Percentiles rank a stretch among this genome's conserved stretches.
phyloP scores from a whole-genome alignment of 1,284 basidiomycete genomes.

The Marasmius oreades region DNA sequence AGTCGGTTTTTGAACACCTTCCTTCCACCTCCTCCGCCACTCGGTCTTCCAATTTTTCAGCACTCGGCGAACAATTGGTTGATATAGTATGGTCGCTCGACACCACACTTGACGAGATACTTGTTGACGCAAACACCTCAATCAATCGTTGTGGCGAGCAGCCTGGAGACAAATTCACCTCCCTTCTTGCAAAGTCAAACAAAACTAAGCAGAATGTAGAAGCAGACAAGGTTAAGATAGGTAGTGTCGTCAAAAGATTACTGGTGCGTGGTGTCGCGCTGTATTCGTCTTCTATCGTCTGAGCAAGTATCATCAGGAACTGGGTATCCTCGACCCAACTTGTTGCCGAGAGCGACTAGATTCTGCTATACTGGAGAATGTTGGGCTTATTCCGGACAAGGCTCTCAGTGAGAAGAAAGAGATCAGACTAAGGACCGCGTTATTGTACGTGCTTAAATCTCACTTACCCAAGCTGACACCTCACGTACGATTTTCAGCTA shows the following conservation, averaged over 20 bases:
- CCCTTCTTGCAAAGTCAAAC: slow-evolving; percentile 33
- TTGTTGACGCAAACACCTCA: slow-evolving; percentile 50
- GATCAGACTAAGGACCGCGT: slow-evolving; percentile 69
- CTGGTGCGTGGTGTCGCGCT: slow-evolving; percentile 46
- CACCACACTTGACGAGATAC: slow-evolving; percentile 66
- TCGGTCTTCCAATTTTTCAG: slow-evolving; percentile 33
- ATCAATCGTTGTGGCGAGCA: slow-evolving; percentile 32
- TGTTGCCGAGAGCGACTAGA: slow-evolving; percentile 75
- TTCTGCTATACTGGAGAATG: slow-evolving; percentile 51
- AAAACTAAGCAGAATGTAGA: slow-evolving; percentile 51
- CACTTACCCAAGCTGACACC: slow-evolving; percentile 1
- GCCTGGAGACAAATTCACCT: slow-evolving; percentile 11
- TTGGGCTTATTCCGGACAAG: slow-evolving; percentile 65
- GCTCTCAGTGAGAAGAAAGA: slow-evolving; percentile 67
- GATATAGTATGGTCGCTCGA: slow-evolving; percentile 81
- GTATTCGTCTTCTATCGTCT: slow-evolving; percentile 7
- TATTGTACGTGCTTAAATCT: slow-evolving; percentile 58
- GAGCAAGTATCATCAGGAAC: slow-evolving; percentile 34
- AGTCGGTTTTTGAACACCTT: slow-evolving; percentile 53
- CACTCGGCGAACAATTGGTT: slow-evolving; percentile 66
- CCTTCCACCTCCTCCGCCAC: slow-evolving; percentile 60
- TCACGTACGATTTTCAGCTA: slow-evolving; percentile 52
- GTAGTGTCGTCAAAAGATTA: slow-evolving; percentile 54
- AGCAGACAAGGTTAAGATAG: slow-evolving; percentile 59
- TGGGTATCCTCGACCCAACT: slow-evolving; percentile 51